A percentile compares a stretch with the other conserved stretches of the same genome.
These are phyloP conservation scores for Globisporangium irregulare DNA, from an alignment of 352 stramenopile genomes.

Conservation along the genomic window DNA sequence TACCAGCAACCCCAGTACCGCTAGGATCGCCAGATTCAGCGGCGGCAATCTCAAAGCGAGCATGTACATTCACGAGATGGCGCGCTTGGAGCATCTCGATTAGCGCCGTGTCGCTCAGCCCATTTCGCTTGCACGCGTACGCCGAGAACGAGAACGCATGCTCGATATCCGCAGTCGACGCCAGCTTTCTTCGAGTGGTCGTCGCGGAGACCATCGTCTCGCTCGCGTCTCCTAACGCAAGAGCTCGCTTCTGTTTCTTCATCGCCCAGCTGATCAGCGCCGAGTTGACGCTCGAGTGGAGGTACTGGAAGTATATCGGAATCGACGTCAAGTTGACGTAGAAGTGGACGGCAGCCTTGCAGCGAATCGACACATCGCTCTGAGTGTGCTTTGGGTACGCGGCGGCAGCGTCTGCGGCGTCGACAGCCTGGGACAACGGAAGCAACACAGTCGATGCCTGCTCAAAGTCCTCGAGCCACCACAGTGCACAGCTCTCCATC, in stretches of 20 bases:
- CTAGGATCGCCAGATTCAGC: conserved; percentile 21
- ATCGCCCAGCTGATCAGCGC: conserved; percentile 63
- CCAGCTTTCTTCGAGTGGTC: conserved; percentile 23
- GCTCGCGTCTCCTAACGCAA: neutral
- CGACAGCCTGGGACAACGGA: conserved; percentile 63
- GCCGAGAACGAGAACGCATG: conserved; percentile 79
- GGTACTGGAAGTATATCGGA: conserved; percentile 80
- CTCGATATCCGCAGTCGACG: conserved; percentile 74
- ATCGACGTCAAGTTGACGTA: conserved; percentile 86
- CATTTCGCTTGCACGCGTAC: conserved; percentile 82
- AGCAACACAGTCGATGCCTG: conserved; percentile 66
- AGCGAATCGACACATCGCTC: conserved; percentile 31
- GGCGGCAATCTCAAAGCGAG: conserved; percentile 52
- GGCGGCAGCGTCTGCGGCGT: conserved; percentile 22
- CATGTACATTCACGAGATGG: conserved; percentile 75
- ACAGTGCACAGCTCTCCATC: conserved; percentile 76
- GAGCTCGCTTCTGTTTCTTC: conserved; percentile 26
- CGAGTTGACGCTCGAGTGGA: conserved; percentile 65
- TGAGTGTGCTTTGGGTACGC: conserved; percentile 12
- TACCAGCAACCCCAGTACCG: neutral
- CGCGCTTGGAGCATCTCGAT: conserved; percentile 85
- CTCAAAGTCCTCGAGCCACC: conserved; percentile 87
- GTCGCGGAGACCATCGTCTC: neutral
- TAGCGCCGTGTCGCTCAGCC: conserved; percentile 78
- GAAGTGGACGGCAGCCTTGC: conserved; percentile 57